Percentiles rank a stretch among this genome's conserved stretches.
phyloP scores from a whole-genome alignment of 345 rosid genomes.

The Bretschneidera sinensis region DNA sequence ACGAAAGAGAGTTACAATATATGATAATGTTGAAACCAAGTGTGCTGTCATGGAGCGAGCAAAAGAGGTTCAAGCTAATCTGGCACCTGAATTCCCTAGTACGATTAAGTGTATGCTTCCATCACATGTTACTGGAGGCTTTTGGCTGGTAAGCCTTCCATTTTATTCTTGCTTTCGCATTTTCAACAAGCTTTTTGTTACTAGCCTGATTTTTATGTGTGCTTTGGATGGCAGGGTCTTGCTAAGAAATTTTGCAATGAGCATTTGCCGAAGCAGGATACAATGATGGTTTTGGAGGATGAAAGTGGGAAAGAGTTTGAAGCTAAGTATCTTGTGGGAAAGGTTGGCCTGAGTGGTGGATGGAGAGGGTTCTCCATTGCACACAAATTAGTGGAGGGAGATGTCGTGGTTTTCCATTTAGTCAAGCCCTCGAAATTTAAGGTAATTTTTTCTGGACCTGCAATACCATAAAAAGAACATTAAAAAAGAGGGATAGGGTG shows the following conservation, averaged over 20 bases:
- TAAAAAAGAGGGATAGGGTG: too few species aligned
- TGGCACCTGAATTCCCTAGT: constrained; percentile 46
- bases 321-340: constrained; percentile 43
- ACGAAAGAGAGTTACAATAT: constrained; percentile 28
- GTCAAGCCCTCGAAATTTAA: constrained; percentile 43
- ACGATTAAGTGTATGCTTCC: constrained; percentile 52
- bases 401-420: constrained; percentile 58
- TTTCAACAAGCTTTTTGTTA: background rate
- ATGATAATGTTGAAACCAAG: constrained; percentile 21
- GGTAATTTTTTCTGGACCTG: constrained; percentile 24
- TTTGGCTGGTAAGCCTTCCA: constrained; percentile 48
- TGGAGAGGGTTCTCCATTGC: constrained; percentile 59
- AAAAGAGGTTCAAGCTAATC: constrained; percentile 42
- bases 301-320: constrained; percentile 35
- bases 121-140: constrained; percentile 57
- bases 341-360: constrained; percentile 61
- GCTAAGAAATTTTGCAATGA: constrained; percentile 5
- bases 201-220: background rate
- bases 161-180: background rate
- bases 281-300: constrained; percentile 42
- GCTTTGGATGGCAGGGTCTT: constrained; percentile 28
- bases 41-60: constrained; percentile 39
- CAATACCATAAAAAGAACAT: background rate
- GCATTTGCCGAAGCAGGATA: constrained; percentile 34
- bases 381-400: constrained; percentile 51